Conservation (phyloP, 2,329 filamentous ascomycete genomes). For the Neofusicoccum parvum region DNA sequence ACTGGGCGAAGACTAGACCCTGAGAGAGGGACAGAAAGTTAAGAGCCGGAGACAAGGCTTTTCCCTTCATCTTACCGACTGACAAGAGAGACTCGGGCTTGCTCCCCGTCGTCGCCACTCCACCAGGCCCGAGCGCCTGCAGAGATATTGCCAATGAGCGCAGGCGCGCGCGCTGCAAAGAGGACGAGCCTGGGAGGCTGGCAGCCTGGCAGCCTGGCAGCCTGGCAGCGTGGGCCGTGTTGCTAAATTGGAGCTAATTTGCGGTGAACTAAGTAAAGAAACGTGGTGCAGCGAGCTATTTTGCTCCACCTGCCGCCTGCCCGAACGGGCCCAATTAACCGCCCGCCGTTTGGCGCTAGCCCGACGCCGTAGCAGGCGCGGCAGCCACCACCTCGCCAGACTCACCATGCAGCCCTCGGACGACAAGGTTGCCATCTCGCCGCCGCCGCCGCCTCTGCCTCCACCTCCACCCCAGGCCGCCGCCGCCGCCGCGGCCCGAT, state of each 20-base stretch:
- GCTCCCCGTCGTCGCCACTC: too few relatives aligned
- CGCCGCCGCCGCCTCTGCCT: too few relatives aligned
- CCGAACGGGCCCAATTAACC: background rate
- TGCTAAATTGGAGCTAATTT: constrained; percentile 5
- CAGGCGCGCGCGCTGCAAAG: too few relatives aligned
- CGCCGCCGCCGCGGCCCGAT: background rate
- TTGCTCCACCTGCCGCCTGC: background rate
- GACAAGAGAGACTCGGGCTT: background rate
- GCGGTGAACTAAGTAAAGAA: constrained; percentile 7
- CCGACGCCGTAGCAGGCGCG: background rate
- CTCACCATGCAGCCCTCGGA: background rate
- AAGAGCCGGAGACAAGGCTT: background rate
- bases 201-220: background rate
- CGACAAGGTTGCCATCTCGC: background rate
- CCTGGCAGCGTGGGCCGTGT: background rate
- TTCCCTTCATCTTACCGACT: background rate
- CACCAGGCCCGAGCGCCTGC: too few relatives aligned
- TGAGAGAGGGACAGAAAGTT: background rate
- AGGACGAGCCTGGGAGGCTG: background rate
- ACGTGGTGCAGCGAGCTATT: background rate
- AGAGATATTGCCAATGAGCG: too few relatives aligned
- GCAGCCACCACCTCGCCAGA: constrained; percentile 6
- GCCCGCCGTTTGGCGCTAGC: background rate
- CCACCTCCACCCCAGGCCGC: too few relatives aligned
- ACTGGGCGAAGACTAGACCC: background rate